Evolutionary conservation across 352 stramenopile genomes (phyloP).

Genomic region (Albugo candida): DNA sequence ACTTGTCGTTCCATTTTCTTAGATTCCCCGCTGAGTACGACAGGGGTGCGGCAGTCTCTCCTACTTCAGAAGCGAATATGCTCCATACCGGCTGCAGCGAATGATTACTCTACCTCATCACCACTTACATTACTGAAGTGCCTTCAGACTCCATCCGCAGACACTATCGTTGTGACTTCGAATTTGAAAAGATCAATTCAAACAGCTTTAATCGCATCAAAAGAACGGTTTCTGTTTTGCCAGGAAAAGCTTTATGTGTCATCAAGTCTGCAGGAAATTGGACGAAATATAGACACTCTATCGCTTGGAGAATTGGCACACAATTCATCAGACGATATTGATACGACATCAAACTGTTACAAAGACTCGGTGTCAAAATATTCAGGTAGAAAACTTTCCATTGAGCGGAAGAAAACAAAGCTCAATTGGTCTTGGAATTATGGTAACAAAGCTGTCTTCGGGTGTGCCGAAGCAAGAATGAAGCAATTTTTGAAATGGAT

Average conservation of each 20-base stretch:
- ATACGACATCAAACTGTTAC: conserved; percentile 14
- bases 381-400: no score
- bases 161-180: conserved; percentile 44
- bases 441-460: conserved; percentile 60
- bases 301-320: conserved; percentile 36
- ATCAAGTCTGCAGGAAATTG: conserved; percentile 69
- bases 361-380: no score
- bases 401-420: conserved; percentile 27
- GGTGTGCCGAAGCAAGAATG: conserved; percentile 32
- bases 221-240: conserved; percentile 22
- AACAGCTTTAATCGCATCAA: conserved; percentile 57
- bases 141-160: conserved; percentile 20
- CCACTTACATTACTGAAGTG: conserved; percentile 17
- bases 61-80: conserved; percentile 26
- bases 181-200: conserved; percentile 62
- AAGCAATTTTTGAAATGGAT: conserved; percentile 44
- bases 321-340: conserved; percentile 13
- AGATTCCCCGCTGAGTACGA: conserved; percentile 59
- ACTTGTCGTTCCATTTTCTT: conserved; percentile 63
- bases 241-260: conserved; percentile 62
- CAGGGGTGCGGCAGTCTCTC: conserved; percentile 33
- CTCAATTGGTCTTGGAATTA: conserved; percentile 59
- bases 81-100: conserved; percentile 7
- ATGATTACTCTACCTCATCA: not conserved
- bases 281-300: conserved; percentile 69